Evolutionary conservation across 768 basidiomycete genomes (phyloP).

Genomic region (Grammothele lineata): DNA sequence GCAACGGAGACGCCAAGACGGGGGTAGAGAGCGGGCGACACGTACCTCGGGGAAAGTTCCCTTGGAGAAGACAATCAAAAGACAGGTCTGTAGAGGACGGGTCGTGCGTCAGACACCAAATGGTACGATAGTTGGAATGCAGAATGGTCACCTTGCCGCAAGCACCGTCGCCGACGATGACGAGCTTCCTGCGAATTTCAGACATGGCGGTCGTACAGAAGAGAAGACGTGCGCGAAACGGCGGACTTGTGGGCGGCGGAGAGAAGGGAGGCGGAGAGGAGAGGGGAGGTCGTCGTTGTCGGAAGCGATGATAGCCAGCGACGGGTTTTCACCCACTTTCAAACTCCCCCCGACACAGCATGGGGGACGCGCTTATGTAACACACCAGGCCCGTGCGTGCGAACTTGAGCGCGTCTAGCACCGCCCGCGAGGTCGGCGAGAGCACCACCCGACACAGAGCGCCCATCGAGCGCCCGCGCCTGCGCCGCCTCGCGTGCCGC

Average conservation of each 20-base stretch:
- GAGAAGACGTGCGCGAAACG: constrained; percentile 2
- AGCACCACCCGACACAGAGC: constrained; percentile 5
- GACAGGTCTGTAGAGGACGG: constrained; percentile 60
- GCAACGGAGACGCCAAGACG: background rate
- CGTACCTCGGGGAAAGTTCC: constrained; percentile 92
- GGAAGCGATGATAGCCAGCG: constrained; percentile 19
- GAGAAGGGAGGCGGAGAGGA: constrained; percentile 6
- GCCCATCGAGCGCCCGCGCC: background rate
- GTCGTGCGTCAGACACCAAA: constrained; percentile 6
- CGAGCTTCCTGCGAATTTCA: constrained; percentile 97
- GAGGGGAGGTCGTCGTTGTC: constrained; percentile 13
- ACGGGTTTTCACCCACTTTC: constrained; percentile 23
- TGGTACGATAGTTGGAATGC: constrained; percentile 10
- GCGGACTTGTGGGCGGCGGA: constrained; percentile 5
- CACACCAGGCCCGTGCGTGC: constrained; percentile 21
- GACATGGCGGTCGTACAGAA: constrained; percentile 53
- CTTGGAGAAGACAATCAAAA: constrained; percentile 95
- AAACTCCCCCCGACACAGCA: constrained; percentile 16
- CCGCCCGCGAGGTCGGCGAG: constrained; percentile 7
- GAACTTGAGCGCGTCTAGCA: constrained; percentile 5
- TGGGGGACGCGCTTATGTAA: constrained; percentile 10
- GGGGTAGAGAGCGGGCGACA: constrained; percentile 7
- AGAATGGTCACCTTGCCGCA: constrained; percentile 74
- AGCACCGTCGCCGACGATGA: constrained; percentile 98
- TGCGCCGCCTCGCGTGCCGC: too few relatives aligned